These are phyloP conservation scores for Pseudogymnoascus sp. DNA, from an alignment of 2,329 filamentous ascomycete species.

Conservation along the genomic window DNA sequence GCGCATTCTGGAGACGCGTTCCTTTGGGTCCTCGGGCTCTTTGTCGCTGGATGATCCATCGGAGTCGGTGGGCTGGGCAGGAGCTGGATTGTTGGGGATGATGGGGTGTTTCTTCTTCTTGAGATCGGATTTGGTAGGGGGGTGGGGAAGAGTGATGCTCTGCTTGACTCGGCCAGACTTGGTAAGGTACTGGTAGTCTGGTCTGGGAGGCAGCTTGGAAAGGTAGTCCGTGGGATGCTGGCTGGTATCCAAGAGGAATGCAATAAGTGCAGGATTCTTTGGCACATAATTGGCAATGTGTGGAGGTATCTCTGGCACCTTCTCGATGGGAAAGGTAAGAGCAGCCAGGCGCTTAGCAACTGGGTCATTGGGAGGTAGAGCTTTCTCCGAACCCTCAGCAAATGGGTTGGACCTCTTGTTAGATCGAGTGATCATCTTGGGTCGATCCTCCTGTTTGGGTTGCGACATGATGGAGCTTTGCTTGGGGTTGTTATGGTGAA, in stretches of 20 bases:
- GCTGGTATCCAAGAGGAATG: not conserved
- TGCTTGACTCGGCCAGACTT: conserved; percentile 14
- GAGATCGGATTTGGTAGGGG: not conserved
- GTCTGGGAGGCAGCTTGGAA: conserved; percentile 13
- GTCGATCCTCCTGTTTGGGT: not conserved
- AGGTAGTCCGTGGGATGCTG: conserved; percentile 15
- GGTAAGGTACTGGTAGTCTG: conserved; percentile 16
- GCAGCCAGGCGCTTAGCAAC: not conserved
- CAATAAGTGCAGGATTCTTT: not conserved
- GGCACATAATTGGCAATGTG: not conserved
- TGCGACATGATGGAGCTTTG: not conserved
- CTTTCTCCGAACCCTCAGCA: not conserved
- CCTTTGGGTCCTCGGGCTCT: not conserved
- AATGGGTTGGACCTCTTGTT: not conserved
- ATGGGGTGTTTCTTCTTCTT: conserved; percentile 12
- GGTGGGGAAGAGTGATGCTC: not conserved
- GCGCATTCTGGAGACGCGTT: not conserved
- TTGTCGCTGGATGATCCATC: not conserved
- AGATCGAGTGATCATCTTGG: not conserved
- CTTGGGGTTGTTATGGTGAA: not conserved
- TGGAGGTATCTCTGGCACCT: not conserved
- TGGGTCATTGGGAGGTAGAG: not conserved
- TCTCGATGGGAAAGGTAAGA: not conserved
- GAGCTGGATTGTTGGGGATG: conserved; percentile 18
- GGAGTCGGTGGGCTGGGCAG: not conserved